These are phyloP conservation scores for Aspergillus costaricaensis DNA, from an alignment of 2,329 filamentous ascomycete genomes.

Conservation along the genomic window DNA sequence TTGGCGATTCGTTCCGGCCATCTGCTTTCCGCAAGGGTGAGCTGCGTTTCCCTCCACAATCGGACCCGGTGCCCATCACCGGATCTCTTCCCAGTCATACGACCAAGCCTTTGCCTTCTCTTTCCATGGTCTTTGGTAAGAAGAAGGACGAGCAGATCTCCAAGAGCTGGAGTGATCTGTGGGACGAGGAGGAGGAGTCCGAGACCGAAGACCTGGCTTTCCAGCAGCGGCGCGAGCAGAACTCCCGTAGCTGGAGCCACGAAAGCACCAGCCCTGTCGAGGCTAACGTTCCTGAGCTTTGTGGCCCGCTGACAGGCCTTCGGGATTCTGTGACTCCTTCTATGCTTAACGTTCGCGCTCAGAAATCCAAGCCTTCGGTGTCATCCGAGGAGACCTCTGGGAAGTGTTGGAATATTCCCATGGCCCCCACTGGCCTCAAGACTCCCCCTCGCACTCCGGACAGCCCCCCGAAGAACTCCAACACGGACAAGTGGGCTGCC, in stretches of 20 bases:
- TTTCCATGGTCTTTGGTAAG: constrained; percentile 78
- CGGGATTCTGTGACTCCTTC: constrained; percentile 58
- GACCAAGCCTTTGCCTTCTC: constrained; percentile 63
- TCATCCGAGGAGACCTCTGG: constrained; percentile 21
- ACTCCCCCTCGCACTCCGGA: constrained; percentile 53
- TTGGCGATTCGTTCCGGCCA: constrained; percentile 80
- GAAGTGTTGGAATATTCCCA: constrained; percentile 64
- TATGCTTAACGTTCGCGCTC: constrained; percentile 50
- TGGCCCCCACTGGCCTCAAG: constrained; percentile 50
- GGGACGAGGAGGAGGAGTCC: constrained; percentile 81
- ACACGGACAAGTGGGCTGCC: constrained; percentile 82
- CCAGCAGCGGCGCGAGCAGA: constrained; percentile 62
- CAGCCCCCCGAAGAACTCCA: constrained; percentile 57
- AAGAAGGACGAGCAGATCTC: constrained; percentile 73
- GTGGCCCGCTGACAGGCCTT: constrained; percentile 54
- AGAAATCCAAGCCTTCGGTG: constrained; percentile 27
- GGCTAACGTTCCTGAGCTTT: constrained; percentile 35
- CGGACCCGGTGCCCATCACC: constrained; percentile 70
- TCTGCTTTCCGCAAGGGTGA: constrained; percentile 54
- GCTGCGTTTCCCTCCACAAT: constrained; percentile 50
- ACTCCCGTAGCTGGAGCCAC: constrained; percentile 77
- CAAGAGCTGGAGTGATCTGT: constrained; percentile 99
- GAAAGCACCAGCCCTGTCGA: constrained; percentile 59
- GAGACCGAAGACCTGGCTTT: constrained; percentile 63
- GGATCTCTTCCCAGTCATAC: constrained; percentile 68